A percentile compares a stretch with the other conserved stretches of the same genome.
These are phyloP conservation scores for Curvularia sp. DNA, from an alignment of 2,329 filamentous ascomycete species.

Conservation along the genomic window DNA sequence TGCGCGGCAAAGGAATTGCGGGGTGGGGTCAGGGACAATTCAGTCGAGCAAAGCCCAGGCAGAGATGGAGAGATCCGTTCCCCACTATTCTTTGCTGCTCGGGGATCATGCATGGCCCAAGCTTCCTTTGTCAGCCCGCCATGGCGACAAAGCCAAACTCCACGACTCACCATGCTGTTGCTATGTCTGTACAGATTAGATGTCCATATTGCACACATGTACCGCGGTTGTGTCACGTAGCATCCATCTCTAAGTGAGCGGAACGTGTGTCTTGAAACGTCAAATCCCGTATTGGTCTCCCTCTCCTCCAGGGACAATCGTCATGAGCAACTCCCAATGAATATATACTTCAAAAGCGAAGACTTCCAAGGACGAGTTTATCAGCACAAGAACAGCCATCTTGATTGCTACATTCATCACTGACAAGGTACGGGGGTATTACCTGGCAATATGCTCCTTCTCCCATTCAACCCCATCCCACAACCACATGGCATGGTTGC, in stretches of 20 bases:
- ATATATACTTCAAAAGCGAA: not conserved
- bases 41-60: slow-evolving; percentile 15
- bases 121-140: slow-evolving; percentile 16
- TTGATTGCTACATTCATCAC: not conserved
- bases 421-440: not conserved
- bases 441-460: not conserved
- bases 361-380: too few species aligned
- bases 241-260: not conserved
- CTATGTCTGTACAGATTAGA: not conserved
- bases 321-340: not conserved
- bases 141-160: not conserved
- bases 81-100: slow-evolving; percentile 13
- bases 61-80: slow-evolving; percentile 24
- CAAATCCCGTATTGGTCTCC: not conserved
- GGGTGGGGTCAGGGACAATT: slow-evolving; percentile 17
- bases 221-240: not conserved
- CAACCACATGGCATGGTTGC: slow-evolving; percentile 1
- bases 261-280: not conserved
- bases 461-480: not conserved
- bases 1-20: slow-evolving; percentile 23
- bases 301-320: not conserved
- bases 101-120: slow-evolving; percentile 12
- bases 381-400: not conserved
- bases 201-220: not conserved
- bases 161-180: not conserved